These are phyloP conservation scores for Picea sitchensis DNA, from an alignment of 75 land plant genomes.

Conservation along the genomic window DNA sequence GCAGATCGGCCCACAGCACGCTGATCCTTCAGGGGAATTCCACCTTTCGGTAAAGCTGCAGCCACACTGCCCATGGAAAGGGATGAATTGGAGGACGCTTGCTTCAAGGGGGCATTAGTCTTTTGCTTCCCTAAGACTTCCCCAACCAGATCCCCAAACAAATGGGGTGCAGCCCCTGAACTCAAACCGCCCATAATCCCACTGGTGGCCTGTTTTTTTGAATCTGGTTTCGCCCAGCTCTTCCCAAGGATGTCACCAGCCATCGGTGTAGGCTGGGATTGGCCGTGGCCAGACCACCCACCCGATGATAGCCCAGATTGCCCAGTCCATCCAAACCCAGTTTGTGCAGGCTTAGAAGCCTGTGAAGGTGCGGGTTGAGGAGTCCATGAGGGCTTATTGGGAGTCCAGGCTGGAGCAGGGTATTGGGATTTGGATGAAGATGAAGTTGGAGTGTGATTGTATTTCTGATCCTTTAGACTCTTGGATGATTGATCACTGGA, in stretches of 20 bases:
- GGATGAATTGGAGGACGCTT: conserved; percentile 26
- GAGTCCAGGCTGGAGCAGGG: conserved; percentile 22
- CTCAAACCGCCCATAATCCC: conserved; percentile 23
- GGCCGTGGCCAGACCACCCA: not conserved
- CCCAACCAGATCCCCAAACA: conserved; percentile 84
- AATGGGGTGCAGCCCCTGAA: conserved; percentile 41
- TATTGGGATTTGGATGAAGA: not conserved
- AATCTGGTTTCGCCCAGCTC: conserved; percentile 49
- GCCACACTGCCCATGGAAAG: conserved; percentile 58
- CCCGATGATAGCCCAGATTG: not conserved
- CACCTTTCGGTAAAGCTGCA: conserved; percentile 64
- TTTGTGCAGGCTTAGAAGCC: conserved; percentile 5
- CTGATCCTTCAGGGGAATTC: conserved; percentile 20
- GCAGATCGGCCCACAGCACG: conserved; percentile 10
- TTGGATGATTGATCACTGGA: conserved; percentile 15
- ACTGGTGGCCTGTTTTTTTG: conserved; percentile 8
- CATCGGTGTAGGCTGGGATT: conserved; percentile 37
- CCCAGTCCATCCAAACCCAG: conserved; percentile 7
- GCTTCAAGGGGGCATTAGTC: conserved; percentile 52
- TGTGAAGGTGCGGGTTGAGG: conserved; percentile 39
- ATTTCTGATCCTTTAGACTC: conserved; percentile 39
- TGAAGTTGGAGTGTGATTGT: not conserved
- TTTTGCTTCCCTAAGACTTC: conserved; percentile 54
- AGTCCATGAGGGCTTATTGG: conserved; percentile 59
- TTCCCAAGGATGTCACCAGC: conserved; percentile 84